Percentiles rank a stretch among this genome's conserved stretches.
Evolutionary conservation across 2,329 filamentous ascomycete species (phyloP).

Genomic region (Escovopsis sp.): DNA sequence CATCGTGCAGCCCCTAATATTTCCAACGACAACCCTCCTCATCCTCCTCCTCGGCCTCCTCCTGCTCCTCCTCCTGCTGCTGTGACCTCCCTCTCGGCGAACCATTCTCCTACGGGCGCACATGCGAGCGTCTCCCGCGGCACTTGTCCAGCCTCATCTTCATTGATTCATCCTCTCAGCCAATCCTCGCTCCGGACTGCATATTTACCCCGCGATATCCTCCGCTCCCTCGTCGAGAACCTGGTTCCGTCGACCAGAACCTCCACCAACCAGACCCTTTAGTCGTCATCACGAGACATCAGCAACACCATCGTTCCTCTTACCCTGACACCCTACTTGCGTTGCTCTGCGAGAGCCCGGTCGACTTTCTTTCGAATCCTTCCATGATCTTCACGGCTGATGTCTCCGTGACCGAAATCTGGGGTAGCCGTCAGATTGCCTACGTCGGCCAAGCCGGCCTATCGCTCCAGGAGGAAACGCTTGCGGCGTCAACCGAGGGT

Average conservation of each 20-base stretch:
- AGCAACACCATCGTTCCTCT: constrained; percentile 1
- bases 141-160: too few species aligned
- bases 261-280: constrained; percentile 2
- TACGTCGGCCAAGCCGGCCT: constrained; percentile 1
- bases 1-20: too few species aligned
- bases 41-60: too few species aligned
- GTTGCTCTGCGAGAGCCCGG: neutral
- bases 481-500: neutral
- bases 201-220: neutral
- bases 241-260: neutral
- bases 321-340: neutral
- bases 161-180: too few species aligned
- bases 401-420: neutral
- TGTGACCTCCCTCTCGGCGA: too few species aligned
- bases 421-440: neutral
- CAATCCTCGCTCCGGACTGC: too few species aligned
- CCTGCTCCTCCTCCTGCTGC: too few species aligned
- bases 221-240: neutral
- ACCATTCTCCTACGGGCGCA: too few species aligned
- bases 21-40: too few species aligned
- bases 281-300: constrained; percentile 1
- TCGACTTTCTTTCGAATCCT: neutral
- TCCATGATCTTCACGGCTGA: constrained; percentile 1
- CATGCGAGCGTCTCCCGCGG: too few species aligned
- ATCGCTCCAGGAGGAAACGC: neutral